Conservation (phyloP, 768 basidiomycete genomes). For the Mycena vulgaris region DNA sequence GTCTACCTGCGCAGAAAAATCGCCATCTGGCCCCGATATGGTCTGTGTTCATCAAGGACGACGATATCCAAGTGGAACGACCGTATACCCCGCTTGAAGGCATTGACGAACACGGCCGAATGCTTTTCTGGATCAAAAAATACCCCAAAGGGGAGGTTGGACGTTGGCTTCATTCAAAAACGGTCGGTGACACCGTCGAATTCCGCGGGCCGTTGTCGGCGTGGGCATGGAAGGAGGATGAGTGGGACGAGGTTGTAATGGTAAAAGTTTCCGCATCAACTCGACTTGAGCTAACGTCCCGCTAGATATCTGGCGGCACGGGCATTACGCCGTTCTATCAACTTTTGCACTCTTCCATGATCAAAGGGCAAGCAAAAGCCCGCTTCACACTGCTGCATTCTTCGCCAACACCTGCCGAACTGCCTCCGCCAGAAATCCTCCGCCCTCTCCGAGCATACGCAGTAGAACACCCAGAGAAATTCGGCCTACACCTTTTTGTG, state of each 20-base stretch:
- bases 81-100: conserved; percentile 88
- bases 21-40: conserved; percentile 66
- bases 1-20: conserved; percentile 46
- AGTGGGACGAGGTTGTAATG: conserved; percentile 88
- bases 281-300: not conserved
- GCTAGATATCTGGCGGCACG: conserved; percentile 88
- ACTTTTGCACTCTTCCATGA: conserved; percentile 72
- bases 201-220: conserved; percentile 83
- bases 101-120: conserved; percentile 73
- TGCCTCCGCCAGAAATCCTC: conserved; percentile 79
- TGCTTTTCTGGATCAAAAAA: conserved; percentile 87
- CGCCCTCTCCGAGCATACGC: conserved; percentile 67
- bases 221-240: conserved; percentile 68
- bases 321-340: conserved; percentile 92
- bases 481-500: conserved; percentile 75
- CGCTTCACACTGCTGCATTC: conserved; percentile 83
- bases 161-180: conserved; percentile 84
- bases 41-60: conserved; percentile 88
- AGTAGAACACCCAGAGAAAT: conserved; percentile 64
- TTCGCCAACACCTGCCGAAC: conserved; percentile 71
- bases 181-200: conserved; percentile 77
- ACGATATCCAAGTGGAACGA: conserved; percentile 90
- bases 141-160: conserved; percentile 87
- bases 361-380: conserved; percentile 53
- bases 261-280: conserved; percentile 49